Evolutionary conservation across 768 basidiomycete species (phyloP).

Genomic region (Tulasnella calospora): DNA sequence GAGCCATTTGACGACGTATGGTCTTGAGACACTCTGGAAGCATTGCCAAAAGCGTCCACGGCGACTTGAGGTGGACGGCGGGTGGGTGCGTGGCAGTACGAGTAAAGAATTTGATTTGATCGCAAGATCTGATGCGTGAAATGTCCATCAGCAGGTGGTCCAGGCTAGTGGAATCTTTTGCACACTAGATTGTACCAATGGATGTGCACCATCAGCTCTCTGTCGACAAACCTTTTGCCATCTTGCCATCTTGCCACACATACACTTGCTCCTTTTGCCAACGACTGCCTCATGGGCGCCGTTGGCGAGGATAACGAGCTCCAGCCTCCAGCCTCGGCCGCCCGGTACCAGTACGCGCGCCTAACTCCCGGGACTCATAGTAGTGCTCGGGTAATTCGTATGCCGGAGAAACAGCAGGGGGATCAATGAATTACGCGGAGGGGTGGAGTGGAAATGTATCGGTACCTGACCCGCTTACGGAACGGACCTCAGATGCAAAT

Average conservation of each 20-base stretch:
- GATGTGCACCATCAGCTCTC: not conserved
- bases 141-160: not conserved
- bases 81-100: not conserved
- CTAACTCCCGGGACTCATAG: not conserved
- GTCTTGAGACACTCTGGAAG: not conserved
- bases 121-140: not conserved
- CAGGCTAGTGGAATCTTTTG: not conserved
- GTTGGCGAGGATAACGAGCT: not conserved
- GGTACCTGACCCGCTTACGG: not conserved
- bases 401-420: not conserved
- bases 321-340: not conserved
- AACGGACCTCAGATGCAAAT: not conserved
- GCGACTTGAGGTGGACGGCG: not conserved
- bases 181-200: not conserved
- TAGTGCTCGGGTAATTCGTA: not conserved
- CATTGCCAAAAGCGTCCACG: not conserved
- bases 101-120: slow-evolving; percentile 1
- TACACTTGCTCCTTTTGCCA: not conserved
- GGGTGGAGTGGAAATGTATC: not conserved
- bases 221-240: slow-evolving; percentile 4
- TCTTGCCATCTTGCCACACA: not conserved
- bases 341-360: not conserved
- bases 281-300: not conserved
- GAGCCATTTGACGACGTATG: not conserved
- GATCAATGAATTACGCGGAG: not conserved